Evolutionary conservation across 1,284 basidiomycete genomes (phyloP), one percentile per base, ranked within the genome.

Genomic region (Ustilago hordei): DNA sequence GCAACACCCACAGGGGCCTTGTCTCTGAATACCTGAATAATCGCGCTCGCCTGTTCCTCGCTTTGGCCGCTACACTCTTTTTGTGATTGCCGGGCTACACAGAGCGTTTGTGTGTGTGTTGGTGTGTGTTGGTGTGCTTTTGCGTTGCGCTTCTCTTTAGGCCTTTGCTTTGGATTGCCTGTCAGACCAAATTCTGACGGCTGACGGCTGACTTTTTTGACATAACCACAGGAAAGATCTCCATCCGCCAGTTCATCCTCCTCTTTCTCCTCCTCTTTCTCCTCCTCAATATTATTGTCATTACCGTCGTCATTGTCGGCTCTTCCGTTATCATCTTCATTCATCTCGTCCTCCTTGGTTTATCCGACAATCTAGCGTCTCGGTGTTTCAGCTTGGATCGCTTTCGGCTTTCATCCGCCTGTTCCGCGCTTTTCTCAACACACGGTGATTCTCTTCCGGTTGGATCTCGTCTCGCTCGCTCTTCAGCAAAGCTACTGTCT

Each of bases 181-280:
- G 48, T 50, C 48, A 50, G 1, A 31, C 48, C 48, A 50, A 50
- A 45, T 31, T 50, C 48, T 50, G 48, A 50, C 48, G 48, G 48
- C 28, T 50, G 23, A 45, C 43, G 23, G 38, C 38, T 39, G 4
- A 17, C 38, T 2, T 17, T 11, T 13, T 50, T 50, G 28, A 12
- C 11, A 32, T 28, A 50, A 15, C 28, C 28, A 50, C 48, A 32
- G 9, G 19, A 34, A 28, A 54, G 5, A 54, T 19, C 52, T 54
- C 52, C 52, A 54, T 54, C 52, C 52, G 34, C n/a, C 36, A 15
- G 8, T 54, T 34, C 28, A 31, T 17, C 48, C 15, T 31, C 48
- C 1, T 52, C 48, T 13, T 52, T n/a, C 8, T 52, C 43, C n/a
- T 45, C 39, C 39, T 41, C 39, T 15, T 41, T 3, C 13, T 17